Percentiles rank a stretch among this genome's conserved stretches.
phyloP scores from a whole-genome alignment of 148 eudicot genomes.

The Camellia granthamiana region DNA sequence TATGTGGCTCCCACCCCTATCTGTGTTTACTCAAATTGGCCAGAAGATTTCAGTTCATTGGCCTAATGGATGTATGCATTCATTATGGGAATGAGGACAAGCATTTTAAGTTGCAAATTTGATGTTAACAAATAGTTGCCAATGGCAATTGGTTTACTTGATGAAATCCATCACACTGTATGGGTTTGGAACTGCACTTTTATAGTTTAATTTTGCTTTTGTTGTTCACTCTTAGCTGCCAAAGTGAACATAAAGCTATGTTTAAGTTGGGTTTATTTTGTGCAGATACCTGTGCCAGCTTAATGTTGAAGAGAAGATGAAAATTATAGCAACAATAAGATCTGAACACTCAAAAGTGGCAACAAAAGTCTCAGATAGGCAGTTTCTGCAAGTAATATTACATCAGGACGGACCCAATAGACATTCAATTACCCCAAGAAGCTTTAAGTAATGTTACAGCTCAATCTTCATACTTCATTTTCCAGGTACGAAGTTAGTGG shows the following conservation, averaged over 20 bases:
- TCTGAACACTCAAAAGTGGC: background rate
- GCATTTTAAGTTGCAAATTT: no score
- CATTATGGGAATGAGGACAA: no score
- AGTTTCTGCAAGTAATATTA: background rate
- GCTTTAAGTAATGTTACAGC: background rate
- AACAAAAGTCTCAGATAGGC: background rate
- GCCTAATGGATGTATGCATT: background rate
- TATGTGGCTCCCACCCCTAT: no score
- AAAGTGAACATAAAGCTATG: background rate
- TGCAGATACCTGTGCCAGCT: background rate
- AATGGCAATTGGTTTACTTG: background rate
- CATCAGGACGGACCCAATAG: background rate
- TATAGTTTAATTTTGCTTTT: background rate
- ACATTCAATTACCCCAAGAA: background rate
- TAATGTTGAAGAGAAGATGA: background rate
- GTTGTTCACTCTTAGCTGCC: background rate
- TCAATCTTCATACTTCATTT: conserved; percentile 17
- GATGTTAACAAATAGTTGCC: background rate
- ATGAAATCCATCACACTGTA: background rate
- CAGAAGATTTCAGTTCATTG: no score
- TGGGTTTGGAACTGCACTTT: background rate
- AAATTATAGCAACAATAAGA: background rate
- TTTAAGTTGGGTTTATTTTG: background rate
- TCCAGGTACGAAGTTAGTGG: conserved; percentile 40
- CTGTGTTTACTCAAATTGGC: no score